These are phyloP conservation scores for Calycina herbarum DNA, from an alignment of 2,329 filamentous ascomycete species.

Conservation along the genomic window DNA sequence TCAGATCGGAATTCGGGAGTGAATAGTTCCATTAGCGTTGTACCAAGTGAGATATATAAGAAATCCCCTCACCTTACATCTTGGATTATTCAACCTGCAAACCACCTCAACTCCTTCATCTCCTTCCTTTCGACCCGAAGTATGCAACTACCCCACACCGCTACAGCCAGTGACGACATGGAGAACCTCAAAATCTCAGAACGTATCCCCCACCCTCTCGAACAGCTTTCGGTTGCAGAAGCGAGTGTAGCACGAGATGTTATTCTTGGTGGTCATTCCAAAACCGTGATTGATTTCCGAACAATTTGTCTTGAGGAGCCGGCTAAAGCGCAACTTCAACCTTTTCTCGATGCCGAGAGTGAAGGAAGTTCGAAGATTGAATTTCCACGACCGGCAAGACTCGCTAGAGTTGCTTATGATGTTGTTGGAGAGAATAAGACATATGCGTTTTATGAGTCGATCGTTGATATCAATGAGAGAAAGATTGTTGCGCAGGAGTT, in stretches of 20 bases:
- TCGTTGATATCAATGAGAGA: constrained; percentile 48
- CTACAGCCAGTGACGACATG: neutral
- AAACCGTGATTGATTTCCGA: constrained; percentile 59
- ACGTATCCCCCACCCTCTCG: constrained; percentile 46
- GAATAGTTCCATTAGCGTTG: neutral
- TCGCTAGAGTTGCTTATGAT: constrained; percentile 57
- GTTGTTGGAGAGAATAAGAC: constrained; percentile 53
- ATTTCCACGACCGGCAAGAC: constrained; percentile 47
- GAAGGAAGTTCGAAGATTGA: constrained; percentile 39
- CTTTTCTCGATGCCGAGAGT: constrained; percentile 50
- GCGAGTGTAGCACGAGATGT: constrained; percentile 53
- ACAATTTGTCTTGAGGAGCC: constrained; percentile 57
- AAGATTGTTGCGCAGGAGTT: constrained; percentile 46
- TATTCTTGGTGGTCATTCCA: constrained; percentile 36
- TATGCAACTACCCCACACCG: neutral
- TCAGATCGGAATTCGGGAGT: neutral
- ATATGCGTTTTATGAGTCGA: constrained; percentile 54
- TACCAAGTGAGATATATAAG: constrained; percentile 1
- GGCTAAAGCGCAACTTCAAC: constrained; percentile 49
- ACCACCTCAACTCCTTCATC: neutral
- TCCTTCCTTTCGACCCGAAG: neutral
- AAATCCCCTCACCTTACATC: neutral
- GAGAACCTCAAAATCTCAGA: neutral
- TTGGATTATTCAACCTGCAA: neutral
- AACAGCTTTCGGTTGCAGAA: constrained; percentile 47